phyloP scores from a whole-genome alignment of 2,329 filamentous ascomycete genomes.

The Fusarium protoensiforme region DNA sequence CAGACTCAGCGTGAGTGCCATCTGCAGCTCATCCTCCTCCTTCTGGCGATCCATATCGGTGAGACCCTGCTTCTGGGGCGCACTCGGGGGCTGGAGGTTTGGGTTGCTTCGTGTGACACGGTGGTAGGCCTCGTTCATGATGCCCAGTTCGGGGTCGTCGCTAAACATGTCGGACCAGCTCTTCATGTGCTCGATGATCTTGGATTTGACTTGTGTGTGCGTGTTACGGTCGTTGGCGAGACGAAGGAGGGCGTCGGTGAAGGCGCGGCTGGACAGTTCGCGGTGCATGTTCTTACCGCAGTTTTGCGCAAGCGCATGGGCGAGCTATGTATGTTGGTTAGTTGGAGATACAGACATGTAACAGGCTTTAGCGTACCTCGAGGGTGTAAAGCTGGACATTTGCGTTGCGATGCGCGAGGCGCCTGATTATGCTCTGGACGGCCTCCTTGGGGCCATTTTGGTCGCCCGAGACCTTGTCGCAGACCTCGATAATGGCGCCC shows the following conservation, averaged over 20 bases:
- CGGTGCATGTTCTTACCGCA: conserved; percentile 88
- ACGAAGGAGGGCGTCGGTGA: conserved; percentile 92
- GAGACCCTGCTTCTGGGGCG: conserved; percentile 91
- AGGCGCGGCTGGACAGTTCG: conserved; percentile 89
- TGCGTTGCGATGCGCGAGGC: conserved; percentile 91
- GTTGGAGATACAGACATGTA: neutral
- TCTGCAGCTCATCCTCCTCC: conserved; percentile 97
- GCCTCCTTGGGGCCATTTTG: conserved; percentile 79
- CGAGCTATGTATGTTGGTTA: conserved; percentile 66
- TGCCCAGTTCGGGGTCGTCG: conserved; percentile 88
- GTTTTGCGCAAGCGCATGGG: conserved; percentile 91
- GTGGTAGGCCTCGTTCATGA: conserved; percentile 96
- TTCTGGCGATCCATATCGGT: conserved; percentile 91
- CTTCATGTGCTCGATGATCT: conserved; percentile 96
- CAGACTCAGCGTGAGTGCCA: conserved; percentile 91
- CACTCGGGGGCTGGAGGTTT: conserved; percentile 89
- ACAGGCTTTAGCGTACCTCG: conserved; percentile 65
- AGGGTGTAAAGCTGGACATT: conserved; percentile 97
- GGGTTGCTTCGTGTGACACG: conserved; percentile 88
- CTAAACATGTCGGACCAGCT: conserved; percentile 97
- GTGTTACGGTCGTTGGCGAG: conserved; percentile 95
- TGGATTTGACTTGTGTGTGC: conserved; percentile 94
- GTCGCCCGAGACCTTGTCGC: conserved; percentile 68
- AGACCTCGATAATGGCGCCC: conserved; percentile 73
- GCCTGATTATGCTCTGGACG: conserved; percentile 90